phyloP scores from a whole-genome alignment of 768 basidiomycete species.

The Paxillus ammoniavirescens region DNA sequence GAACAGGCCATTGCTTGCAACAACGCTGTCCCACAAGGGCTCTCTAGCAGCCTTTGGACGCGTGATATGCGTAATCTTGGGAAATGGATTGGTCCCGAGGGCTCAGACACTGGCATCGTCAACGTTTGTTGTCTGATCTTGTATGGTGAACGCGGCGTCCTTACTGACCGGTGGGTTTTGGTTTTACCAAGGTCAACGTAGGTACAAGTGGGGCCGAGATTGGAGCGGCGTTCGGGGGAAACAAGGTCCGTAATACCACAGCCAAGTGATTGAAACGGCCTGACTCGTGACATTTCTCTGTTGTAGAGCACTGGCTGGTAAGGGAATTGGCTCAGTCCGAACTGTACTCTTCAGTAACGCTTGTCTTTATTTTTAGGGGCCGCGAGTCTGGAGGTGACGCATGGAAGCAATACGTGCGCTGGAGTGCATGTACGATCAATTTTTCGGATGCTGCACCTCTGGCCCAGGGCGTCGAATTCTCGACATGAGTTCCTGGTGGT shows the following conservation, averaged over 20 bases:
- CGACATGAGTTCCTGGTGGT: slow-evolving; percentile 32
- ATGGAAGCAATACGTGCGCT: slow-evolving; percentile 97
- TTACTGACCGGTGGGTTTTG: slow-evolving; percentile 1
- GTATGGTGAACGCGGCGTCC: background rate
- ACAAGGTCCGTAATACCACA: slow-evolving; percentile 58
- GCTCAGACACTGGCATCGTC: slow-evolving; percentile 79
- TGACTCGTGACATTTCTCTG: slow-evolving; percentile 15
- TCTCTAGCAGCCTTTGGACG: slow-evolving; percentile 92
- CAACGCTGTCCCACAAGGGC: slow-evolving; percentile 86
- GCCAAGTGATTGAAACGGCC: slow-evolving; percentile 12
- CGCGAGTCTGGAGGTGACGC: slow-evolving; percentile 96
- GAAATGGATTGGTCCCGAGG: slow-evolving; percentile 88
- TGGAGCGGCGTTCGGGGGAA: slow-evolving; percentile 90
- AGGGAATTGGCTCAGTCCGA: slow-evolving; percentile 25
- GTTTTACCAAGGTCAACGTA: slow-evolving; percentile 52
- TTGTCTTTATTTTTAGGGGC: slow-evolving; percentile 54
- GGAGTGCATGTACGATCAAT: slow-evolving; percentile 92
- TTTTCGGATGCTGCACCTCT: slow-evolving; percentile 87
- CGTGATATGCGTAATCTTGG: slow-evolving; percentile 80
- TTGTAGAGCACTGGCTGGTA: slow-evolving; percentile 80
- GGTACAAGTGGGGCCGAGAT: slow-evolving; percentile 72
- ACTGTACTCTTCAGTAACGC: slow-evolving; percentile 17
- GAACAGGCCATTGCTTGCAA: slow-evolving; percentile 89
- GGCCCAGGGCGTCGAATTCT: slow-evolving; percentile 91
- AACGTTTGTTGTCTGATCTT: slow-evolving; percentile 54